Conservation (phyloP, 2,329 filamentous ascomycete species). For the Epichloe coenophiala region DNA sequence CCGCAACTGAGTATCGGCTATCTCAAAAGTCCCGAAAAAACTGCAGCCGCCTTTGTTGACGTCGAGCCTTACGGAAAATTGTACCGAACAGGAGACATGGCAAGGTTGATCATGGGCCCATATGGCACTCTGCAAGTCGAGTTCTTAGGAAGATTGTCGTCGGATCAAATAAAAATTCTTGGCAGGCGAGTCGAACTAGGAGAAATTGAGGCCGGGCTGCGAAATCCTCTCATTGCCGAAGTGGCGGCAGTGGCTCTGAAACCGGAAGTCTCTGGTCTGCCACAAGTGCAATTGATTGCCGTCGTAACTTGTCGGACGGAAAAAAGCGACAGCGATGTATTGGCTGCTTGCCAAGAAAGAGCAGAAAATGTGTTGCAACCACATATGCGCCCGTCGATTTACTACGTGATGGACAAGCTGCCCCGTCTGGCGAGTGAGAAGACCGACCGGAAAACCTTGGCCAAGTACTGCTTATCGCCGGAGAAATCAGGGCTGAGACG, state of each 20-base stretch:
- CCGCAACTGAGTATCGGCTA: slow-evolving; percentile 60
- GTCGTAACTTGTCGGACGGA: neutral
- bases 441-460: slow-evolving; percentile 33
- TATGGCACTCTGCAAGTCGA: slow-evolving; percentile 48
- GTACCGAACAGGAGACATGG: slow-evolving; percentile 48
- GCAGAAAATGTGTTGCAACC: slow-evolving; percentile 31
- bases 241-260: neutral
- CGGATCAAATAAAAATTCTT: slow-evolving; percentile 64
- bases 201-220: slow-evolving; percentile 40
- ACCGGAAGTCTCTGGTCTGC: neutral
- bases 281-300: neutral
- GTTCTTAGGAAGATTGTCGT: slow-evolving; percentile 42
- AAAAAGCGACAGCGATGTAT: neutral
- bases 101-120: slow-evolving; percentile 36
- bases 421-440: slow-evolving; percentile 49
- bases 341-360: neutral
- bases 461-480: neutral
- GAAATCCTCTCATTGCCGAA: slow-evolving; percentile 12
- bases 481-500: neutral
- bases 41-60: slow-evolving; percentile 46
- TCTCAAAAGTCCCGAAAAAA: slow-evolving; percentile 46
- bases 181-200: slow-evolving; percentile 62
- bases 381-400: slow-evolving; percentile 46
- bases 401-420: slow-evolving; percentile 34
- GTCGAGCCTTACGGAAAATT: slow-evolving; percentile 52